Conservation (phyloP, 176 grass and related monocot genomes). For the Hordeum marinum region DNA sequence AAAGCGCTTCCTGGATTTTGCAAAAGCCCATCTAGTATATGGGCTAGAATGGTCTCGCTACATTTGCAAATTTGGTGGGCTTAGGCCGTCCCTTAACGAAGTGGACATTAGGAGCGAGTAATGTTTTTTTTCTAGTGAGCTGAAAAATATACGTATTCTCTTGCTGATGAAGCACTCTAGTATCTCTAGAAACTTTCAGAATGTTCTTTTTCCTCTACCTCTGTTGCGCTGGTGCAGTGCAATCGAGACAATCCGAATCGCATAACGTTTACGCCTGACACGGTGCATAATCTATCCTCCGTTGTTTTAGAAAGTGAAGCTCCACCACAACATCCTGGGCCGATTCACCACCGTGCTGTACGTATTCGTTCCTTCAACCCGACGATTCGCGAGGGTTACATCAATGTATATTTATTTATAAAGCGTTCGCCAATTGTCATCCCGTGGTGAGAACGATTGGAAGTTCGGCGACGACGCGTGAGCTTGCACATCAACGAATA, state of each 20-base stretch:
- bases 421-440: constrained; percentile 11
- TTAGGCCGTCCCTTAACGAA: neutral
- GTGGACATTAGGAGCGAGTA: too few relatives aligned
- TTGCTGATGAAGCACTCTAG: too few relatives aligned
- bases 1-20: neutral
- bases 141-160: too few relatives aligned
- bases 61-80: neutral
- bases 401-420: neutral
- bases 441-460: neutral
- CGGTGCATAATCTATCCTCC: neutral
- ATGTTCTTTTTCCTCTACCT: neutral
- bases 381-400: neutral
- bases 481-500: constrained; percentile 9
- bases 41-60: neutral
- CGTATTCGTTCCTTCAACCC: neutral
- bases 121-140: neutral
- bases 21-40: neutral
- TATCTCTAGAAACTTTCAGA: neutral
- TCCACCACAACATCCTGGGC: neutral
- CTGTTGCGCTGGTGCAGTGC: neutral
- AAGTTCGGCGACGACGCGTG: neutral
- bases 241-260: neutral
- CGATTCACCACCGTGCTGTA: neutral
- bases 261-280: neutral
- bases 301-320: neutral